Evolutionary conservation across 768 basidiomycete species (phyloP), one percentile per base, ranked within the genome.

Genomic region (Podaxis sp.): DNA sequence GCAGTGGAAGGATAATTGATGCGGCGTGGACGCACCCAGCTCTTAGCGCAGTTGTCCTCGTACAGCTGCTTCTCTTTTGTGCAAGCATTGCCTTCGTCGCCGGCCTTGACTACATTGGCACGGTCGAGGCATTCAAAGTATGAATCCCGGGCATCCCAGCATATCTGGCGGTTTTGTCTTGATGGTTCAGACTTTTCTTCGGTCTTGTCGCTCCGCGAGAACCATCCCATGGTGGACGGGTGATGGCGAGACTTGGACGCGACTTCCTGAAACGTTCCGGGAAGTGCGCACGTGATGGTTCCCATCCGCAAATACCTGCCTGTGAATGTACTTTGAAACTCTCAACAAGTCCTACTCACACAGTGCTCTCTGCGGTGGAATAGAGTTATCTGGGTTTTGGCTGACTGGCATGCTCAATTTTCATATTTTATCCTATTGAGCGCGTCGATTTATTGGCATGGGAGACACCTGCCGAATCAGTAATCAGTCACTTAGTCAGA

Each of bases 121-220:
- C 75, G 75, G 73, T 96, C 93, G 52, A 98, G 80, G 73, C 96
- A 99, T 3, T 79, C 76, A 72, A 94, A 97, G 73, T 96, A 97
- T 2, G 79, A 78, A 73, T 98, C 95, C 59, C 95, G 79, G 19
- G 79, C 75, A 36, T 90, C 88, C 95, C 95, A 99, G 76, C 96
- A 99, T 63, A 82, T 82, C 66, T 88, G 79, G 6, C 96, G 84
- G 68, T 92, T 87, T 70, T 88, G 77, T 44, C 91, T 77, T 2
- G 82, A 83, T 1, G 77, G 68, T 52, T 61, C 72, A 57, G 48
- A 63, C 75, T 79, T 39, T 66, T 72, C 65, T 63, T 66, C n/a
- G 9, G 66, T 24, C 13, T 58, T 67, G 4, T 72, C 70, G 63
- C 66, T 72, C 48, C 74, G 67, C 5, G 70, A 72, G 69, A 80